Base-by-base conservation (phyloP, 2,329 filamentous ascomycete genomes). In the Pseudogymnoascus sp. region DNA sequence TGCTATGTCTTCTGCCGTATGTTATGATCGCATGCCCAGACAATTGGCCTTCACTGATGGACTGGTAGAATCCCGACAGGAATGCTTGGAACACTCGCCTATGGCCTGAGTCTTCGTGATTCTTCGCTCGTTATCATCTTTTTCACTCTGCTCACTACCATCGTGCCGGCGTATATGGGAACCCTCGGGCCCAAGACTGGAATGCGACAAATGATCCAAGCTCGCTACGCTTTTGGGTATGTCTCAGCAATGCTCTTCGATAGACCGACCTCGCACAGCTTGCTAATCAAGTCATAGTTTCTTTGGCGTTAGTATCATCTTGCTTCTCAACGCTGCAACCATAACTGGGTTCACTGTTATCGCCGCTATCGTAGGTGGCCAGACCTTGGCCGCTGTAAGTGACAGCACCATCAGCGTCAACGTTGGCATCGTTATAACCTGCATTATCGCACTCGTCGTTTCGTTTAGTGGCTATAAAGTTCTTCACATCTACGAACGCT, bases 191-290 rank as follows among this genome's bases (percentile, higher is more conserved):
- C 85, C 3, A 82, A 81, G 72, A 87, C 84, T 8, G 86, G 85
- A 43, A 81, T 88, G 79, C 79, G 85, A 14, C 85, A 88, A 72
- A 85, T 88, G 79, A 80, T 88, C 6, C 83, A 86, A 67, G 85
- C 86, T 3, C 78, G 86, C 21, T 88, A 82, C 71, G 82, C 81
- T 41, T 88, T 86, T 69, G 84, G 83, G 77, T 82, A 31, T 52
- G 23, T 28, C 43, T 31, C 23, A 52, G 14, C 23, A 16, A 52
- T 52, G 11, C 12, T 52, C 14, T 11, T 52, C 12, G 43, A 21
- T n/a, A 16, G 43, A 73, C 61, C 66, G 18, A 28, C 12, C 37
- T 61, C 18, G 18, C 16, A 18, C n/a, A 31, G 14, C 37, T 60
- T 23, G 62, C 67, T 66, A 64, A 64, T 59, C 60, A 7, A 16